Evolutionary conservation across 148 eudicot species (phyloP).

Genomic region (Vaccinium darrowii): DNA sequence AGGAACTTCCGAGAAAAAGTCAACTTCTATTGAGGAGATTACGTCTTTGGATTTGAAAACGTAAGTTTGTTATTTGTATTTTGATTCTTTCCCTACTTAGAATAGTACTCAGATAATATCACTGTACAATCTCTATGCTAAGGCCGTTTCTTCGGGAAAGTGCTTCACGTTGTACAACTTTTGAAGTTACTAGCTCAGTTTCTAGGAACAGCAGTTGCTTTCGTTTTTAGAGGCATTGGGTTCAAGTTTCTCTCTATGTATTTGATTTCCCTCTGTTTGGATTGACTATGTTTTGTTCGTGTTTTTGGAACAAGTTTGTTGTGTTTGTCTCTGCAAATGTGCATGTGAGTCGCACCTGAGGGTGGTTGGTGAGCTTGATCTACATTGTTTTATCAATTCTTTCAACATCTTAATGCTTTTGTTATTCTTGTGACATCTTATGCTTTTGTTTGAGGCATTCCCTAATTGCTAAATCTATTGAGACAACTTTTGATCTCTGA

Average conservation of each 20-base stretch:
- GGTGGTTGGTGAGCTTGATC: not conserved
- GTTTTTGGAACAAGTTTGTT: not conserved
- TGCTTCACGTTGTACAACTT: not conserved
- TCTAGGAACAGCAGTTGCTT: not conserved
- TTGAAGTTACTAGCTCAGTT: not conserved
- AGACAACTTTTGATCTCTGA: not conserved
- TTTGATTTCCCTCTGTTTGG: not conserved
- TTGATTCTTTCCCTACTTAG: not conserved
- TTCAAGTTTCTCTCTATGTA: not conserved
- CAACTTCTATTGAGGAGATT: conserved; percentile 42
- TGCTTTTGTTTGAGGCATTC: not conserved
- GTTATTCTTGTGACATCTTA: not conserved
- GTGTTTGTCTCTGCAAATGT: not conserved
- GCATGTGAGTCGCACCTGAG: not conserved
- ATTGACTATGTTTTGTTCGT: not conserved
- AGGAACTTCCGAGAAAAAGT: conserved; percentile 62
- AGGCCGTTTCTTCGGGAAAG: not conserved
- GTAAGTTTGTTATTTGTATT: conserved; percentile 36
- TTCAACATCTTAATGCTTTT: conserved; percentile 1
- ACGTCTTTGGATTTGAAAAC: conserved; percentile 69
- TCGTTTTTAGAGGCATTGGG: not conserved
- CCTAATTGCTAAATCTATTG: not conserved
- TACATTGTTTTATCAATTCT: not conserved
- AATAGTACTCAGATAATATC: not conserved
- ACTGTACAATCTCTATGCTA: not conserved